Base-by-base conservation (phyloP, 345 rosid species). In the Garcia nutans region DNA sequence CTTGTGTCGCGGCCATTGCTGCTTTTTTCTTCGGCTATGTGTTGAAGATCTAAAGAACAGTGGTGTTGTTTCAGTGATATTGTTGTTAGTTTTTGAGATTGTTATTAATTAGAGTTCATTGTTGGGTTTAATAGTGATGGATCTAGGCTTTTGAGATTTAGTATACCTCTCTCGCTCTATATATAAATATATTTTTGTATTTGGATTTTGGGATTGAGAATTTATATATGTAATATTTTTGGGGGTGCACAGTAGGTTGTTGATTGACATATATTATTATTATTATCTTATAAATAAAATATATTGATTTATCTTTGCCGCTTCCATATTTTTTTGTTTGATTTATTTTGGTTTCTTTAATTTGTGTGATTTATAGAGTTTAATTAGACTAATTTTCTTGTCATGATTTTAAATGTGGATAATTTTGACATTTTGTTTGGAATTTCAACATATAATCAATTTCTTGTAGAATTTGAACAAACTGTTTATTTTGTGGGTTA, bases 11-110 rank as follows among this genome's bases (percentile, higher is more conserved):
- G 2, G 85, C 84, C 12, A 77, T 78, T 1, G 83, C 57, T 12
- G 80, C 88, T 77, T 77, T 88, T 10, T 63, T 87, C 50, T 84
- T 88, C 70, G 87, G 91, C 8, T 82, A 88, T 15, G 81, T 81
- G 17, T 82, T 82, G 75, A 78, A 86, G 89, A 88, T 84, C 83
- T 92, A 83, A 90, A 68, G 56, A 65, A 6, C 6, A 6, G 3
- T 47, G 67, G 67, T 9, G 47, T 60, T 20, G 55, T n/a, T 28
- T 44, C 9, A 2, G 10, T 6, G 12, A 23, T 44, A 37, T 37
- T 37, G 16, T 22, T 17, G 19, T 65, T 26, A n/a, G n/a, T 19
- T n/a, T 65, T 22, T 24, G 31, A 10, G 70, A 31, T 65, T 65
- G 24, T 56, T 49, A 16, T 24, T 23, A 66, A 42, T 66, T 41